Evolutionary conservation across 176 grass and related monocot species (phyloP), one percentile per base, ranked within the genome.

Genomic region (Secale cereale): DNA sequence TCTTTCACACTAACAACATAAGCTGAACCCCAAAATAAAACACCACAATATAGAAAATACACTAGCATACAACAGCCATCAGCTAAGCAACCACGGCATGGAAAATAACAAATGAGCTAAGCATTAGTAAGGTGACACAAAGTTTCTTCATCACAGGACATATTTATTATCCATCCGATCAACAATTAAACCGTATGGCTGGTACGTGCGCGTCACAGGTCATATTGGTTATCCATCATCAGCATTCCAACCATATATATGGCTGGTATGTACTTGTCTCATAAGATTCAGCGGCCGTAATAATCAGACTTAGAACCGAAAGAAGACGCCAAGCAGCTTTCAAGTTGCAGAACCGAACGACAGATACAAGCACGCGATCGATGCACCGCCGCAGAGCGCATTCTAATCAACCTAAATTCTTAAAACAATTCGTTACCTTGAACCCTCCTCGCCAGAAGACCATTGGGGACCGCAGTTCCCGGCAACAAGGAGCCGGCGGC

Each of bases 401-500:
- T 20, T 0, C 3, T 45, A 50, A 76, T 25, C 4, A 75, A 26
- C 6, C 11, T 65, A 84, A 76, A 84, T 64, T 4, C 14, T 43
- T 65, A 20, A 83, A 60, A 29, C 0, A 45, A 35, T 7, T 43
- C 12, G 45, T 76, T 60, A 90, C 89, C 84, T 83, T 50, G 35
- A 60, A 48, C 31, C 36, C 45, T 83, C 43, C 65, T 86, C n/a
- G 45, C 74, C 60, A 17, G 17, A 19, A 80, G 57, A 66, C 36
- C 62, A 32, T 22, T 30, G 8, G 82, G 4, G n/a, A 15, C 39
- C 35, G 40, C 36, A 17, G 60, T 54, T 79, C 84, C 75, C 0
- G 68, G 66, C 59, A 83, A 73, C 56, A 82, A 74, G 3, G 61
- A 83, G 59, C 67, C 78, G 22, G 66, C 83, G 16, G 50, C 35